Percentiles rank a stretch among this genome's conserved stretches.
Conservation (phyloP, 2,329 filamentous ascomycete species). For the Diaporthe aspalathi region DNA sequence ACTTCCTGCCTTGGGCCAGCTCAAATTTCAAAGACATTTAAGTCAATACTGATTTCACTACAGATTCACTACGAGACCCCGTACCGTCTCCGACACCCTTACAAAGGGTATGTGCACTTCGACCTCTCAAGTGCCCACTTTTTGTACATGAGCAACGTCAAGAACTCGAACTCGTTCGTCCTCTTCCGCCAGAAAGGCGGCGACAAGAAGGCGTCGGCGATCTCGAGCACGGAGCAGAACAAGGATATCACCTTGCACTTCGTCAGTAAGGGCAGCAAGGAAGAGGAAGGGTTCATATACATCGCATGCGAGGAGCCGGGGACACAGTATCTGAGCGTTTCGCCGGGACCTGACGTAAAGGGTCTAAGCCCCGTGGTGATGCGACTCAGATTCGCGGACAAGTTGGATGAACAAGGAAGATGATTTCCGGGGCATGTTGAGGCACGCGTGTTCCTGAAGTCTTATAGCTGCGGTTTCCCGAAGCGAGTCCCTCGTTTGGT, state of each 20-base stretch:
- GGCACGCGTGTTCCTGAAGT: too few relatives aligned
- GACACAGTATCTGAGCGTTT: neutral
- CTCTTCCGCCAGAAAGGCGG: neutral
- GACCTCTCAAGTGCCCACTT: neutral
- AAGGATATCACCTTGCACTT: neutral
- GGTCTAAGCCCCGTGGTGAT: neutral
- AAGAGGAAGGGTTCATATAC: neutral
- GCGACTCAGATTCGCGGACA: neutral
- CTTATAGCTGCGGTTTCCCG: too few relatives aligned
- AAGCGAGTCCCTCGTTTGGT: too few relatives aligned
- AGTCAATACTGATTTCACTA: neutral
- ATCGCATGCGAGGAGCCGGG: neutral
- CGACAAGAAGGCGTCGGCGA: neutral
- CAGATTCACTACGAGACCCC: conserved; percentile 1
- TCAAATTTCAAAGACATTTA: neutral
- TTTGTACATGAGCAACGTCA: neutral
- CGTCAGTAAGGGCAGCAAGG: neutral
- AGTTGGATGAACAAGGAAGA: neutral
- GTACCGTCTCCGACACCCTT: neutral
- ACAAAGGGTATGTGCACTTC: neutral
- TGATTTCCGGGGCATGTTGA: too few relatives aligned
- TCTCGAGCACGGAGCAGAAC: neutral
- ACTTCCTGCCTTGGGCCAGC: neutral
- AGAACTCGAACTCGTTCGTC: neutral
- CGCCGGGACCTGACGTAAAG: neutral